phyloP scores from a whole-genome alignment of 768 basidiomycete species.

The Austroboletus eburneus region DNA sequence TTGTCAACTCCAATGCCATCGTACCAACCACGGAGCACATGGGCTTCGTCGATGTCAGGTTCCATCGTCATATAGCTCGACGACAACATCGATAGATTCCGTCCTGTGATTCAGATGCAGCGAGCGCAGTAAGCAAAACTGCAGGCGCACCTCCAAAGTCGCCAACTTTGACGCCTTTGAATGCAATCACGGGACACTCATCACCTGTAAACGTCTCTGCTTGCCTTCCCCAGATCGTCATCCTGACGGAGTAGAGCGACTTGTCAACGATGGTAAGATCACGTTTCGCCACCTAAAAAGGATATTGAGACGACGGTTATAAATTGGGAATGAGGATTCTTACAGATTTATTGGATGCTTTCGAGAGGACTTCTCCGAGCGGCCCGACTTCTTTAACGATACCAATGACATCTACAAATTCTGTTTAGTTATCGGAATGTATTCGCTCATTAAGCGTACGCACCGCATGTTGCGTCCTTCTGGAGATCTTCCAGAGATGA shows the following conservation, averaged over 20 bases:
- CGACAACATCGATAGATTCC: conserved; percentile 80
- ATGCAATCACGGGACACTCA: conserved; percentile 73
- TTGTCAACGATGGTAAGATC: conserved; percentile 87
- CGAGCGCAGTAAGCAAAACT: neutral
- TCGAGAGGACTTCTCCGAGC: conserved; percentile 68
- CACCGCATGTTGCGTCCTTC: conserved; percentile 85
- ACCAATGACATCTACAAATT: conserved; percentile 74
- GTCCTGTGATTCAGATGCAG: conserved; percentile 42
- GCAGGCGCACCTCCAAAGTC: conserved; percentile 72
- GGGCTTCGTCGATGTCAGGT: conserved; percentile 90
- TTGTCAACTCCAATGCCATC: conserved; percentile 61
- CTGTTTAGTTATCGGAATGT: neutral
- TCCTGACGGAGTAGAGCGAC: conserved; percentile 68
- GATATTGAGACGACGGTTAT: neutral
- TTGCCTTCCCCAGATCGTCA: conserved; percentile 96
- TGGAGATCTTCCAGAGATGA: conserved; percentile 53
- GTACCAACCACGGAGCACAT: conserved; percentile 88
- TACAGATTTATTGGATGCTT: conserved; percentile 62
- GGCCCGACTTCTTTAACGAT: conserved; percentile 77
- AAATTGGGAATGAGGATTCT: neutral
- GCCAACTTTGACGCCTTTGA: conserved; percentile 91
- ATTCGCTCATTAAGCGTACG: conserved; percentile 18
- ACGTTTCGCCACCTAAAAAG: conserved; percentile 72
- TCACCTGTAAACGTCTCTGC: conserved; percentile 73
- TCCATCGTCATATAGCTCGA: conserved; percentile 79